Evolutionary conservation across 768 basidiomycete genomes (phyloP).

Genomic region (Chiua virens): DNA sequence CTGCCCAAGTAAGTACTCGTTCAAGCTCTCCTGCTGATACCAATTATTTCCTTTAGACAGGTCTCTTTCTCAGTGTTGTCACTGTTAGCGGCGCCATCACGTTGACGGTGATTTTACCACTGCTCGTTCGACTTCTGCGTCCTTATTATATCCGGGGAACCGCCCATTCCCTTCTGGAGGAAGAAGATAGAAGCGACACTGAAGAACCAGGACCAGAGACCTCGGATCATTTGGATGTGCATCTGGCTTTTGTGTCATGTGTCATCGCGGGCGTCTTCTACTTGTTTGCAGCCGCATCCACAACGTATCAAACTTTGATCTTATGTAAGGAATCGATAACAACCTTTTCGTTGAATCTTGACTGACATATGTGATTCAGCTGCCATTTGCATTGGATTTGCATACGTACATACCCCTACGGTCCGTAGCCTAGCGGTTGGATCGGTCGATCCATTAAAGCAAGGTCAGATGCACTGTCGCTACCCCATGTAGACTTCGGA

Average conservation of each 20-base stretch:
- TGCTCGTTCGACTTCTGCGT: conserved; percentile 25
- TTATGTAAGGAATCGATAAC: conserved; percentile 9
- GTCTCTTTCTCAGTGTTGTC: conserved; percentile 21
- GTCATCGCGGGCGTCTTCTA: conserved; percentile 9
- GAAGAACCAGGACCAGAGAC: conserved; percentile 4
- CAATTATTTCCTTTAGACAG: conserved; percentile 19
- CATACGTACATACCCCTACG: conserved; percentile 16
- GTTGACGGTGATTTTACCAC: conserved; percentile 21
- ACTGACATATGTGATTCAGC: conserved; percentile 11
- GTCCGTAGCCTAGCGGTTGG: conserved; percentile 25
- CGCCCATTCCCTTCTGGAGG: neutral
- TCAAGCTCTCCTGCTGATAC: neutral
- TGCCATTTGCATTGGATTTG: conserved; percentile 16
- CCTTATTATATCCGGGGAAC: conserved; percentile 21
- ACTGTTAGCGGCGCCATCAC: conserved; percentile 17
- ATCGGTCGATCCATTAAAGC: conserved; percentile 28
- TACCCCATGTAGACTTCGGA: too few relatives aligned
- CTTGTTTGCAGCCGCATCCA: conserved; percentile 14
- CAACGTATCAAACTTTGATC: conserved; percentile 5
- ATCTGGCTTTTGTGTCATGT: conserved; percentile 25
- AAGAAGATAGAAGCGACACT: neutral
- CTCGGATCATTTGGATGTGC: conserved; percentile 30
- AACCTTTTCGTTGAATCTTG: neutral
- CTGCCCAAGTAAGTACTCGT: conserved; percentile 21
- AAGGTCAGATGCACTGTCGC: conserved; percentile 15